Conservation (phyloP, 805 yeast species). For the Candida lessepsii region DNA sequence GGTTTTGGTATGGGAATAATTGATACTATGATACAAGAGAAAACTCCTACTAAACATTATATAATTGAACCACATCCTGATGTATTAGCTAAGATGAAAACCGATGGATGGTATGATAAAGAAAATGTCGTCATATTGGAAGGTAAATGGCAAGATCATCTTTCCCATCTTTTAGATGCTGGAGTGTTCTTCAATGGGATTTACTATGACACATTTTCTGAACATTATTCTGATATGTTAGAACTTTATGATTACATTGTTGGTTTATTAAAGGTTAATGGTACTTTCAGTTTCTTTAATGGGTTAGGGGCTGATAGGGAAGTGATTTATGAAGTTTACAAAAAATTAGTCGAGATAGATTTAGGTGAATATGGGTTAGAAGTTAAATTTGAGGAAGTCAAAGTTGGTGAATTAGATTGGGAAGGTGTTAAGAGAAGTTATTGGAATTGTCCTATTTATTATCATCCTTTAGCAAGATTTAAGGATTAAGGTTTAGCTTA, state of each 20-base stretch:
- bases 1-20: conserved; percentile 98
- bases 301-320: conserved; percentile 58
- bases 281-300: conserved; percentile 86
- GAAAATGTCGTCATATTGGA: conserved; percentile 69
- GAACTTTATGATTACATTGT: conserved; percentile 79
- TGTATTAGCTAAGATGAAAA: conserved; percentile 63
- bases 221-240: conserved; percentile 85
- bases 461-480: conserved; percentile 62
- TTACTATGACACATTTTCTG: conserved; percentile 91
- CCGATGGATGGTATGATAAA: conserved; percentile 82
- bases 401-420: conserved; percentile 56
- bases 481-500: background rate
- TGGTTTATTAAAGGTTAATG: conserved; percentile 78
- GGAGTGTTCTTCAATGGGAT: conserved; percentile 82
- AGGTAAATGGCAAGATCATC: conserved; percentile 91
- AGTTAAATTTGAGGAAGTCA: conserved; percentile 52
- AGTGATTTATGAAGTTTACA: conserved; percentile 65
- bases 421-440: conserved; percentile 59
- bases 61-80: conserved; percentile 96
- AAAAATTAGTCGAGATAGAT: conserved; percentile 76
- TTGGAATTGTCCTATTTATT: conserved; percentile 67
- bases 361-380: conserved; percentile 73
- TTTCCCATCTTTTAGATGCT: conserved; percentile 60
- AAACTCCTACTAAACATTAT: conserved; percentile 67
- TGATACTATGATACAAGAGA: conserved; percentile 68